A percentile compares a stretch with the other conserved stretches of the same genome.
These are phyloP conservation scores for Paecilomyces fulvus DNA, from an alignment of 2,329 filamentous ascomycete genomes.

Conservation along the genomic window DNA sequence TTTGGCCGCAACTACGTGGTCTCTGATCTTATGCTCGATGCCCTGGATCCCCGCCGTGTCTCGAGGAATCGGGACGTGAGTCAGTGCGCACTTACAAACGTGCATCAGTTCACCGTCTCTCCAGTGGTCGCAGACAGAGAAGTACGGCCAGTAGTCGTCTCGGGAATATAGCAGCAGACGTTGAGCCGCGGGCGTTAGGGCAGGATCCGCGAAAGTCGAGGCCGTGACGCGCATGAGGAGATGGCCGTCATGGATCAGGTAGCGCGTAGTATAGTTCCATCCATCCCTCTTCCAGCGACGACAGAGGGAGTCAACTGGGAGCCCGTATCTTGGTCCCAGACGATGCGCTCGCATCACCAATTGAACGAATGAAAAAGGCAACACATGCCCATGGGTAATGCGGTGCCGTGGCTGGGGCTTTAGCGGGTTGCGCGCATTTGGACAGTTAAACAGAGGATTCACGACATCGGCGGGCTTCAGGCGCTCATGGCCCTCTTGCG, in stretches of 20 bases:
- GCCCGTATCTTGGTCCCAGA: slow-evolving; percentile 42
- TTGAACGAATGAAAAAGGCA: slow-evolving; percentile 53
- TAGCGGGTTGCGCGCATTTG: slow-evolving; percentile 43
- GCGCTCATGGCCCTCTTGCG: slow-evolving; percentile 44
- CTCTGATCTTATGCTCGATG: slow-evolving; percentile 35
- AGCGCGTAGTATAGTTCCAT: slow-evolving; percentile 50
- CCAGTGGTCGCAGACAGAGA: slow-evolving; percentile 56
- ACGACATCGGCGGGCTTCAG: slow-evolving; percentile 46
- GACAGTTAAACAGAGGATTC: slow-evolving; percentile 51
- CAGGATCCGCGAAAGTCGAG: slow-evolving; percentile 44
- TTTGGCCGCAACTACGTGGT: slow-evolving; percentile 22
- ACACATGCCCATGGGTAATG: slow-evolving; percentile 45
- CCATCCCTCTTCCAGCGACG: slow-evolving; percentile 47
- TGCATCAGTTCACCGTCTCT: slow-evolving; percentile 52
- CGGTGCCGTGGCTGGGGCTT: slow-evolving; percentile 43
- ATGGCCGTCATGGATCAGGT: slow-evolving; percentile 45
- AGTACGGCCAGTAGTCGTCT: slow-evolving; percentile 54
- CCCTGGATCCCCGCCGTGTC: slow-evolving; percentile 31
- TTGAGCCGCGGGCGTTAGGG: slow-evolving; percentile 43
- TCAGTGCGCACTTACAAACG: slow-evolving; percentile 53
- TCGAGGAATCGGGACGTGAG: slow-evolving; percentile 45
- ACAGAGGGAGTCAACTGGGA: slow-evolving; percentile 38
- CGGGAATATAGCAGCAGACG: slow-evolving; percentile 51
- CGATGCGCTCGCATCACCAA: slow-evolving; percentile 44
- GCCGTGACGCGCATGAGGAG: slow-evolving; percentile 52